Base-by-base conservation (phyloP, 257 asterid genomes). In the Ligustrum vulgare region DNA sequence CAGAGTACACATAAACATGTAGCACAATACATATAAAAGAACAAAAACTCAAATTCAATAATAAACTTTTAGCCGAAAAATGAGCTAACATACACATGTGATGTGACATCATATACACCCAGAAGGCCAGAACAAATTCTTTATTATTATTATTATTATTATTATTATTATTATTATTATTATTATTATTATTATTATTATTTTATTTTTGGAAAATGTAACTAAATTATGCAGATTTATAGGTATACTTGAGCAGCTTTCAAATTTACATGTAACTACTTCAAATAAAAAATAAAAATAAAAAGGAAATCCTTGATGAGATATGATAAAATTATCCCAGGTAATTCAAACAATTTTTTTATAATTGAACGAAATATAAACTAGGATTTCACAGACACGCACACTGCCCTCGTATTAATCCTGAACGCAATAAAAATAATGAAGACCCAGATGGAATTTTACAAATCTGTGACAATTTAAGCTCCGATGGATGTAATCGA, bases 391-490 rank as follows among this genome's bases (percentile, higher is more conserved):
- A 60, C 67, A 60, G 67, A 60, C 9, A 22, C 65, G 22, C 65
- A 22, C 15, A 22, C 11, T 22, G 34, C 67, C 23, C 13, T 23
- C 32, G 5, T 23, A 58, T 22, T 20, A 6, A 31, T 23, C 35
- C 28, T 31, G 45, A 43, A 43, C 45, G 41, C 34, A 4, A 2
- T 20, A 77, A 51, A 70, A 28, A 51, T 20, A 16, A 54, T 22
- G 47, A 13, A 71, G 77, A 71, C 36, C 67, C 74, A 62, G 9
- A 36, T 32, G 25, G 43, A 6, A 69, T 5, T 28, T 18, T 45
- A 72, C 72, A 60, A 60, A 60, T 60, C 34, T 11, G 34, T 60
- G 67, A 47, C 34, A 37, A 70, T 73, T 43, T 28, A 77, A 79
- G 71, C 79, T 36, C n/a, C 64, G 16, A 12, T 15, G 16, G 67